Percentiles rank a stretch among this genome's conserved stretches.
These are phyloP conservation scores for Neurospora crassa DNA, from an alignment of 2,329 filamentous ascomycete genomes.

Conservation along the genomic window DNA sequence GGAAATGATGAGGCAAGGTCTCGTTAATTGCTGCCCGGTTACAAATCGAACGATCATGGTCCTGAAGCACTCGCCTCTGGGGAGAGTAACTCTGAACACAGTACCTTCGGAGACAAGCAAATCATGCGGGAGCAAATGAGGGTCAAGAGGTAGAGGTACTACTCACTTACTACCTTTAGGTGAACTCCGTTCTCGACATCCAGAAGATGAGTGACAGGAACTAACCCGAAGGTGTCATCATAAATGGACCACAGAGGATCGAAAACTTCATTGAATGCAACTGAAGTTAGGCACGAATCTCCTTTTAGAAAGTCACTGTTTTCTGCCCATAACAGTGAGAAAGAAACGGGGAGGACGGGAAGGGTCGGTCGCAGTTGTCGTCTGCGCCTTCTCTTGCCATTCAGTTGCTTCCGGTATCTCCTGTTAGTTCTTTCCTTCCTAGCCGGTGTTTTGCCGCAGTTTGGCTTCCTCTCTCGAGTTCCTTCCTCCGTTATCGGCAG, in stretches of 20 bases:
- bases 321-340: not conserved
- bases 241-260: not conserved
- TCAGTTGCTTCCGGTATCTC: not conserved
- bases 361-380: not conserved
- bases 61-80: not conserved
- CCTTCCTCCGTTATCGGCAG: not conserved
- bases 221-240: not conserved
- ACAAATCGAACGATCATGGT: not conserved
- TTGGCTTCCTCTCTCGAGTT: not conserved
- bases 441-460: not conserved
- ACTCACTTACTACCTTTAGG: not conserved
- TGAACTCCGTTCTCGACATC: not conserved
- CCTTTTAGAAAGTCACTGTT: not conserved
- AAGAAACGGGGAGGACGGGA: not conserved
- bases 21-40: not conserved
- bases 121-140: not conserved
- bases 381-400: not conserved
- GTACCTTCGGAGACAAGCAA: not conserved
- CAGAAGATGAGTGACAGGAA: not conserved
- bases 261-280: not conserved
- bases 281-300: not conserved
- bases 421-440: not conserved
- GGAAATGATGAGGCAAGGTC: not conserved
- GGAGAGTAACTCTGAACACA: not conserved
- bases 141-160: not conserved